Evolutionary conservation across 257 asterid species (phyloP).

Genomic region (Fraxinus cuspidata): DNA sequence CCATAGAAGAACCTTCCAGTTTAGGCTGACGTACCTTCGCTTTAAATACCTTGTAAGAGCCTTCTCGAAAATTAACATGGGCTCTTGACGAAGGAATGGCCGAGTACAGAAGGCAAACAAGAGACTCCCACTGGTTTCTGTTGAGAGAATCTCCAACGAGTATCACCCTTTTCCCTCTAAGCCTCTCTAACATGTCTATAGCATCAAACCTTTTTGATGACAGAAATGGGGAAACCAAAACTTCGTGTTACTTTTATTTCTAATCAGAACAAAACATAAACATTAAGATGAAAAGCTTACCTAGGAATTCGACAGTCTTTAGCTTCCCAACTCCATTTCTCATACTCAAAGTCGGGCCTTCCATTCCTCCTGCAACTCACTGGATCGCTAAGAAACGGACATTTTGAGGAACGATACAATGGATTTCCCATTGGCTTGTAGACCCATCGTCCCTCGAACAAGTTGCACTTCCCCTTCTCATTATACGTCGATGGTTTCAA

Average conservation of each 20-base stretch:
- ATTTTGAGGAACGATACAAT: constrained; percentile 18
- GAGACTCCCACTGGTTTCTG: constrained; percentile 32
- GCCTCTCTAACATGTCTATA: constrained; percentile 25
- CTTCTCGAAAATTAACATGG: constrained; percentile 14
- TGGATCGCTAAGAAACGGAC: constrained; percentile 28
- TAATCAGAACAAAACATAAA: background rate
- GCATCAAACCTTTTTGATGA: constrained; percentile 20
- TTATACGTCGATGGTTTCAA: background rate
- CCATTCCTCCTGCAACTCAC: constrained; percentile 29
- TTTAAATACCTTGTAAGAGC: constrained; percentile 27
- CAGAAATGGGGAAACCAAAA: background rate
- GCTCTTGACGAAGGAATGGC: constrained; percentile 27
- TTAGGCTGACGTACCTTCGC: constrained; percentile 24
- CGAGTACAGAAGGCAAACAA: constrained; percentile 26
- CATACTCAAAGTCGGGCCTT: constrained; percentile 26
- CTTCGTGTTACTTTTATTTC: background rate
- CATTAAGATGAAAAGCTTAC: constrained; percentile 2
- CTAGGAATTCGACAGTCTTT: constrained; percentile 22
- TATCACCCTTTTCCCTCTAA: constrained; percentile 21
- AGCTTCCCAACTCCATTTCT: constrained; percentile 34
- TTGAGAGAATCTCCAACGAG: constrained; percentile 31
- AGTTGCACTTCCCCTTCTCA: constrained; percentile 11
- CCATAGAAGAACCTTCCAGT: background rate
- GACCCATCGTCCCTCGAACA: constrained; percentile 8
- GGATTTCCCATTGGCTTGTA: constrained; percentile 1